A percentile compares a stretch with the other conserved stretches of the same genome.
Evolutionary conservation across 2,329 filamentous ascomycete species (phyloP).

Genomic region (Emmonsia crescens): DNA sequence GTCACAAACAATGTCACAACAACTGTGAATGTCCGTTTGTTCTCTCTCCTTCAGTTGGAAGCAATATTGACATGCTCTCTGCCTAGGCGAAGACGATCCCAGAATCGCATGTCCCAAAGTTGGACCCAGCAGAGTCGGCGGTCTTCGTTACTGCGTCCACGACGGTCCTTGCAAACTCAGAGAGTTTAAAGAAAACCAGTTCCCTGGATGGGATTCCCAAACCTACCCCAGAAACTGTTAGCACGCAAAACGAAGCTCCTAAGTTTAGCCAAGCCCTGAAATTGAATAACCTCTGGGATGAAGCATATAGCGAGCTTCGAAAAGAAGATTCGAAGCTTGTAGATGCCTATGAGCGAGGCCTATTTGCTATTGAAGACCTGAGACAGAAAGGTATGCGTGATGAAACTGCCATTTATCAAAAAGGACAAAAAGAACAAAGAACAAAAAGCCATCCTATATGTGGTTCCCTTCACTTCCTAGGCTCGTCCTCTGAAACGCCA

Average conservation of each 20-base stretch:
- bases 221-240: neutral
- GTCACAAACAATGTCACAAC: neutral
- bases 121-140: neutral
- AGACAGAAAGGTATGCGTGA: neutral
- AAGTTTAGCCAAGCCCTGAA: neutral
- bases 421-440: neutral
- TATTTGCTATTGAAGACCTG: neutral
- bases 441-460: neutral
- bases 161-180: neutral
- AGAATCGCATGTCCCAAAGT: neutral
- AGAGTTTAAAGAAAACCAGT: neutral
- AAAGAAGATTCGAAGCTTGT: neutral
- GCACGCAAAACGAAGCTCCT: neutral
- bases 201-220: neutral
- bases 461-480: neutral
- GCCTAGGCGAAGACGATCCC: neutral
- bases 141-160: neutral
- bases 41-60: neutral
- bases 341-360: neutral
- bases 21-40: neutral
- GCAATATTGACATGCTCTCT: neutral
- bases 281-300: neutral
- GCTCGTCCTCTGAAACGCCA: neutral
- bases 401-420: neutral
- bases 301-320: neutral